Base-by-base conservation (phyloP, 2,329 filamentous ascomycete species). In the Penicillium italicum region DNA sequence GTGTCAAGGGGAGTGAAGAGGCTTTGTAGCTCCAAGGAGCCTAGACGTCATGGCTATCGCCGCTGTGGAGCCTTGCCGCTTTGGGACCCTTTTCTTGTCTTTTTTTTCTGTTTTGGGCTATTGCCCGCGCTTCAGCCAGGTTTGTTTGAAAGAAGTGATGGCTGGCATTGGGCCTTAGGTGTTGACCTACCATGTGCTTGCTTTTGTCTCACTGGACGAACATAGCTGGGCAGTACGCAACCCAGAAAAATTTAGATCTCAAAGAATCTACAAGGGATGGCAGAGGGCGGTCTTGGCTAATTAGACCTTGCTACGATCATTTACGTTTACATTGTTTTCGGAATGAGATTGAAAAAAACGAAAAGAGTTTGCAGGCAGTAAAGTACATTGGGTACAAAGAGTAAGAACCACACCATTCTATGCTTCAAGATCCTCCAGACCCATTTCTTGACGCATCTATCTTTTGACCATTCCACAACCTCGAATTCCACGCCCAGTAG, bases 331-430 rank as follows among this genome's bases (percentile, higher is more conserved):
- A n/a, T n/a, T n/a, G n/a, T n/a, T n/a, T n/a, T n/a, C n/a, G n/a
- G n/a, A n/a, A n/a, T n/a, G n/a, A n/a, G n/a, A n/a, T n/a, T n/a
- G n/a, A n/a, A n/a, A n/a, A 72, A 73, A 70, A 66, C 66, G 69
- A 72, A 72, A 72, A 69, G 53, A 73, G 71, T 70, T 76, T 73
- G 72, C 74, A 76, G 72, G 72, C 71, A 76, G 72, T 78, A 77
- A 76, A 77, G 69, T 77, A 77, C 75, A 77, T 75, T 71, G 72
- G 73, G 71, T 72, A 72, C 67, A 76, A 71, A 68, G 74, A 66
- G 67, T 72, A 72, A 74, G 69, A 70, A 66, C 66, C 66, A 45
- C 20, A 72, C 66, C 68, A 69, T 67, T 74, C 71, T 74, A 76
- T 76, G 74, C 73, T 66, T 72, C 74, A 74, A 74, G 73, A 74